A percentile compares a stretch with the other conserved stretches of the same genome.
phyloP scores from a whole-genome alignment of 164 flowering plant species.

The Annona cherimola region DNA sequence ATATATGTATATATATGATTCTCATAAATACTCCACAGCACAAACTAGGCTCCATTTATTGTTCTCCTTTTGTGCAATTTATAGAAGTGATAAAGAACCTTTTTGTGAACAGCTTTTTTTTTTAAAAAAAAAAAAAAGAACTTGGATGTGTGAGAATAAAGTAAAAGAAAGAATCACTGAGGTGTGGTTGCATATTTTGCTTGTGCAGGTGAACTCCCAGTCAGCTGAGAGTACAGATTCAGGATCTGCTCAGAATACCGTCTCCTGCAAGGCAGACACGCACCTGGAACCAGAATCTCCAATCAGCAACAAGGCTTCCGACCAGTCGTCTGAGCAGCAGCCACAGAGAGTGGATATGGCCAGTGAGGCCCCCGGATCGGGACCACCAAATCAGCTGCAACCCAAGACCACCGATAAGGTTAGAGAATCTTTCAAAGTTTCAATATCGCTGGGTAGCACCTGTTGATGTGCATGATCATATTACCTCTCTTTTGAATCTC shows the following conservation, averaged over 20 bases:
- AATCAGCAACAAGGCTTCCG: slow-evolving; percentile 36
- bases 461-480: background rate
- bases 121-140: no score
- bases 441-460: background rate
- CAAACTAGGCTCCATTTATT: no score
- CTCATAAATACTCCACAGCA: no score
- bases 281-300: slow-evolving; percentile 53
- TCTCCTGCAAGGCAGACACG: slow-evolving; percentile 43
- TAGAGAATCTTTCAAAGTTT: background rate
- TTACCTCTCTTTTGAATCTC: background rate
- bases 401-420: slow-evolving; percentile 69
- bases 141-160: no score
- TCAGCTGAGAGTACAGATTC: slow-evolving; percentile 74
- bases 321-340: slow-evolving; percentile 21
- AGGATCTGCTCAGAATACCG: slow-evolving; percentile 57
- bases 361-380: slow-evolving; percentile 37
- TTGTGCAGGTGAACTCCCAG: slow-evolving; percentile 37
- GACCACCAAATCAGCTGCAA: slow-evolving; percentile 21
- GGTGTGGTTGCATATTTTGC: background rate
- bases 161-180: background rate
- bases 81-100: no score
- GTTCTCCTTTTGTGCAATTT: no score
- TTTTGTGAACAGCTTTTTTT: no score
- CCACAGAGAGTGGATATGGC: slow-evolving; percentile 41
- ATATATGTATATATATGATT: no score